A percentile compares a stretch with the other conserved stretches of the same genome.
phyloP scores from a whole-genome alignment of 2,329 filamentous ascomycete genomes.

The Stachybotrys chlorohalonatus region DNA sequence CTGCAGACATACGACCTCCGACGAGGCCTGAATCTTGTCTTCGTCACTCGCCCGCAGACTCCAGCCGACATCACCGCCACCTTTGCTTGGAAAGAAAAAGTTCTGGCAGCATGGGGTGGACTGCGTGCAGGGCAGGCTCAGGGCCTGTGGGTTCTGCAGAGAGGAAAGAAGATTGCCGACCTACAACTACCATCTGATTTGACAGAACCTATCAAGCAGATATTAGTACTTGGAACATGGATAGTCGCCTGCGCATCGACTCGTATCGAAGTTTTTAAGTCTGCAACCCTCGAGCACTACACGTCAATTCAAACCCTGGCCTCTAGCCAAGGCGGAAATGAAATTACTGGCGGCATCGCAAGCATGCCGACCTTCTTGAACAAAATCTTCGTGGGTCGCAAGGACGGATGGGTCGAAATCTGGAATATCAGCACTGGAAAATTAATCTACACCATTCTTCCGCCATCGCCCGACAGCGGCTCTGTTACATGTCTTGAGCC shows the following conservation, averaged over 20 bases:
- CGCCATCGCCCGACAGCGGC: slow-evolving; percentile 62
- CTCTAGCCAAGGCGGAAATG: slow-evolving; percentile 47
- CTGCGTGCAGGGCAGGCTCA: slow-evolving; percentile 38
- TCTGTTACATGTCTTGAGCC: slow-evolving; percentile 82
- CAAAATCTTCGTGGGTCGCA: slow-evolving; percentile 84
- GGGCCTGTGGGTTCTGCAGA: slow-evolving; percentile 85
- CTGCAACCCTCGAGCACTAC: slow-evolving; percentile 75
- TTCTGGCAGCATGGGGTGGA: slow-evolving; percentile 86
- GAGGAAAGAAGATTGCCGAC: slow-evolving; percentile 75
- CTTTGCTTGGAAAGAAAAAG: slow-evolving; percentile 73
- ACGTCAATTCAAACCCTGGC: slow-evolving; percentile 64
- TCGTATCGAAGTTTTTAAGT: slow-evolving; percentile 84
- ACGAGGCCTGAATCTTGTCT: slow-evolving; percentile 82
- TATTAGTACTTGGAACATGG: slow-evolving; percentile 86
- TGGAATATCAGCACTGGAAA: slow-evolving; percentile 95
- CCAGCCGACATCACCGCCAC: slow-evolving; percentile 80
- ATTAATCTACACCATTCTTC: slow-evolving; percentile 80
- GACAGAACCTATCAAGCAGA: slow-evolving; percentile 62
- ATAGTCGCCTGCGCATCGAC: slow-evolving; percentile 70
- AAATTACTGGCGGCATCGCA: slow-evolving; percentile 69
- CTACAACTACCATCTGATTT: slow-evolving; percentile 59
- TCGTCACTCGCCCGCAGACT: slow-evolving; percentile 85
- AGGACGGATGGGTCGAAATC: slow-evolving; percentile 86
- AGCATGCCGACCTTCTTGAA: slow-evolving; percentile 94
- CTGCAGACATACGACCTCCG: slow-evolving; percentile 95